A percentile compares a stretch with the other conserved stretches of the same genome.
phyloP scores from a whole-genome alignment of 306 rosid species.

The Citrullus colocynthis region DNA sequence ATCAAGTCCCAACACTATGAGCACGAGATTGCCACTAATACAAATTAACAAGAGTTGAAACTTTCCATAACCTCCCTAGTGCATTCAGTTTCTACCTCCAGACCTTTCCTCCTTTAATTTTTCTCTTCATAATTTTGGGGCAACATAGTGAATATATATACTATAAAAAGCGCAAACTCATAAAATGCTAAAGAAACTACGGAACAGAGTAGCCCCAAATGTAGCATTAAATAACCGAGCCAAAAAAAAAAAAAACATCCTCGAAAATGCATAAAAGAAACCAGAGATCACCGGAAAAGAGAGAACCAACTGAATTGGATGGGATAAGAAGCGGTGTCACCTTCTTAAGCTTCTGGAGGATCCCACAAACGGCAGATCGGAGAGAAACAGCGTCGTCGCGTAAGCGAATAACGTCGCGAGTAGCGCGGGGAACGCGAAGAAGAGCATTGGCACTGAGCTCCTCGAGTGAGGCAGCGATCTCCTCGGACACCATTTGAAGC shows the following conservation, averaged over 20 bases:
- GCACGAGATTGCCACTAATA: not conserved
- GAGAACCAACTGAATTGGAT: not conserved
- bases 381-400: conserved; percentile 88
- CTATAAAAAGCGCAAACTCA: too few species aligned
- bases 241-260: not conserved
- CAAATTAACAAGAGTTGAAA: not conserved
- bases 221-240: not conserved
- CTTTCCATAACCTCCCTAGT: not conserved
- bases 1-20: not conserved
- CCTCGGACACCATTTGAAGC: conserved; percentile 90
- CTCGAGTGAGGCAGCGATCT: conserved; percentile 86
- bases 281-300: not conserved
- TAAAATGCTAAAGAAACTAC: not conserved
- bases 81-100: not conserved
- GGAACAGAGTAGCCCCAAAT: not conserved
- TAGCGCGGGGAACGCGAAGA: conserved; percentile 91
- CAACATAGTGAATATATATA: not conserved
- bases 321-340: conserved; percentile 10
- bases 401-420: conserved; percentile 82
- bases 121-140: not conserved
- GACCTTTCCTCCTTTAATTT: not conserved
- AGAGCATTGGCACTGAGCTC: conserved; percentile 84
- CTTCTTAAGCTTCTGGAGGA: conserved; percentile 90
- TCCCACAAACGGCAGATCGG: conserved; percentile 70
- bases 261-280: not conserved